A percentile compares a stretch with the other conserved stretches of the same genome.
Evolutionary conservation across 768 basidiomycete species (phyloP).

Genomic region (Hypholoma fasciculare): DNA sequence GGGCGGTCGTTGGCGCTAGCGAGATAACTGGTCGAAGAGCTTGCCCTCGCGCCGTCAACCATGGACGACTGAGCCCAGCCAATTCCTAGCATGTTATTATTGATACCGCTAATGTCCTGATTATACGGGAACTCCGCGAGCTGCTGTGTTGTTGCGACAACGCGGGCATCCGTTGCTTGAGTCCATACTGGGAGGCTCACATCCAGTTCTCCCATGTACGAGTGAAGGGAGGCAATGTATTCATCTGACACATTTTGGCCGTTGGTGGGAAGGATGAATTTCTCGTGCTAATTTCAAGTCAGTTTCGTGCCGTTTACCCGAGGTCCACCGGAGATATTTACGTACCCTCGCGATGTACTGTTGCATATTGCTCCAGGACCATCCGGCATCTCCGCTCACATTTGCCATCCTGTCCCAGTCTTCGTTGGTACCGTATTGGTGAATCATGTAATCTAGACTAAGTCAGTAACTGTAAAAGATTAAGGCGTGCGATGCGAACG

Average conservation of each 20-base stretch:
- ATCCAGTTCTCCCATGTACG: constrained; percentile 27
- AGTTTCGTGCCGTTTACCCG: background rate
- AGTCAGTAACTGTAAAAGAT: too few relatives aligned
- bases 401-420: constrained; percentile 37
- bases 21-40: constrained; percentile 37
- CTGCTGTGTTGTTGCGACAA: constrained; percentile 35
- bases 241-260: constrained; percentile 35
- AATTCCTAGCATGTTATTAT: constrained; percentile 26
- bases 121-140: constrained; percentile 35
- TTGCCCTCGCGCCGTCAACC: constrained; percentile 29
- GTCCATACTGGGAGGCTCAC: constrained; percentile 34
- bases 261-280: constrained; percentile 33
- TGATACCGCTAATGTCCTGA: constrained; percentile 31
- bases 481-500: too few relatives aligned
- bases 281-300: constrained; percentile 31
- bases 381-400: constrained; percentile 33
- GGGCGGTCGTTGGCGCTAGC: constrained; percentile 24
- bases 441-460: constrained; percentile 27
- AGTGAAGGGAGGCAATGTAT: constrained; percentile 35
- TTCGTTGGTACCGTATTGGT: constrained; percentile 34
- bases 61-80: constrained; percentile 35
- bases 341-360: constrained; percentile 32
- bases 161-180: constrained; percentile 28
- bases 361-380: constrained; percentile 37
- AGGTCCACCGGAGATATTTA: background rate